These are phyloP conservation scores for Penicillium simplicissimum DNA, from an alignment of 495 filamentous ascomycete genomes.

Conservation along the genomic window DNA sequence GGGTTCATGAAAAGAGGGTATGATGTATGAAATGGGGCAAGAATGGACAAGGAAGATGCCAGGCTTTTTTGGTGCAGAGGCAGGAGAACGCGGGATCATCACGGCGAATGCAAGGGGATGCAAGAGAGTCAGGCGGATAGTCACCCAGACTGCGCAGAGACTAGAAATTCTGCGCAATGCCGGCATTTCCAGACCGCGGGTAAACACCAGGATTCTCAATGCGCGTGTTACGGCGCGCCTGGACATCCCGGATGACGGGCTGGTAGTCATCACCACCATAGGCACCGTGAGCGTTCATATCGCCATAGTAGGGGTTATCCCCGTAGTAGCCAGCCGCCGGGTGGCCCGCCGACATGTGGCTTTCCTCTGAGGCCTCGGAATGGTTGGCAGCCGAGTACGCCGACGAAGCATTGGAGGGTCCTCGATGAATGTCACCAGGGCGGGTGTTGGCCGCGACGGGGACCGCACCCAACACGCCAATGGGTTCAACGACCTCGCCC, in stretches of 20 bases:
- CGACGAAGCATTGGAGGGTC: constrained; percentile 94
- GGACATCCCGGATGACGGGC: constrained; percentile 92
- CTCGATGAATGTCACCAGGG: constrained; percentile 71
- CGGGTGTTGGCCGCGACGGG: constrained; percentile 66
- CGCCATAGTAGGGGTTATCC: constrained; percentile 56
- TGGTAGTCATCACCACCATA: constrained; percentile 61
- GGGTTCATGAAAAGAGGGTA: constrained; percentile 12
- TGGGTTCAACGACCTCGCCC: constrained; percentile 70
- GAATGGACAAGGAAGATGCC: constrained; percentile 5
- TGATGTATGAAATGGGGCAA: background rate
- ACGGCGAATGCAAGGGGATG: background rate
- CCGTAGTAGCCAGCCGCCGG: constrained; percentile 51
- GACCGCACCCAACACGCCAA: constrained; percentile 71
- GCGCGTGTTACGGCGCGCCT: constrained; percentile 85
- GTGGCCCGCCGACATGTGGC: constrained; percentile 53
- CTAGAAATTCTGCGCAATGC: constrained; percentile 98
- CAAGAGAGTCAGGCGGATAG: background rate
- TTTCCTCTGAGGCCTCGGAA: constrained; percentile 83
- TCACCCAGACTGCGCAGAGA: background rate
- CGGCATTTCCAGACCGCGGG: constrained; percentile 85
- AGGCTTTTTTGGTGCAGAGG: constrained; percentile 12
- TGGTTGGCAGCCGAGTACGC: constrained; percentile 82
- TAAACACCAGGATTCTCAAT: constrained; percentile 88
- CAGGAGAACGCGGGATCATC: background rate
- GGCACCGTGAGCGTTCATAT: constrained; percentile 54